A percentile compares a stretch with the other conserved stretches of the same genome.
Evolutionary conservation across 345 rosid species (phyloP).

Genomic region (Rhodamnia argentea): DNA sequence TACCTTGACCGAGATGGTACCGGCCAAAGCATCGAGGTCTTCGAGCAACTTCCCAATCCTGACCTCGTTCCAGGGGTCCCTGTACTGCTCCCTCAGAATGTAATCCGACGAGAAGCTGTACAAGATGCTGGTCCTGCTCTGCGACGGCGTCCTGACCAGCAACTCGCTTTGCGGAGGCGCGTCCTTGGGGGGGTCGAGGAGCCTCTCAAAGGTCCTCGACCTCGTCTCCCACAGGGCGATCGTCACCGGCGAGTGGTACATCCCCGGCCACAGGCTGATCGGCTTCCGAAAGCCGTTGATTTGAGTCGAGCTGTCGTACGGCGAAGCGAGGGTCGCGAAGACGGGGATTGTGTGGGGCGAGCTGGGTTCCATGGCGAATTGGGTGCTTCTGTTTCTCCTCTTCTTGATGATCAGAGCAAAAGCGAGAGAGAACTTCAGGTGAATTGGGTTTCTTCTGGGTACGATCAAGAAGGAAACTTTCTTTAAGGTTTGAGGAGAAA

Average conservation of each 20-base stretch:
- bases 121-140: constrained; percentile 55
- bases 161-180: constrained; percentile 80
- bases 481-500: not conserved
- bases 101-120: constrained; percentile 63
- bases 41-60: constrained; percentile 79
- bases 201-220: constrained; percentile 59
- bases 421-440: not conserved
- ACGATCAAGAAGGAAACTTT: not conserved
- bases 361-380: not conserved
- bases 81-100: constrained; percentile 66
- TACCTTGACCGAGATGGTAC: constrained; percentile 87
- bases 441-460: not conserved
- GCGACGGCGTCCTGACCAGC: constrained; percentile 46
- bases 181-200: constrained; percentile 70
- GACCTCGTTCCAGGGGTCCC: constrained; percentile 93
- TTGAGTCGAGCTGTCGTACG: constrained; percentile 14
- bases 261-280: constrained; percentile 78
- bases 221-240: constrained; percentile 76
- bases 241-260: constrained; percentile 81
- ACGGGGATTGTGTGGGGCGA: constrained; percentile 49
- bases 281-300: constrained; percentile 37
- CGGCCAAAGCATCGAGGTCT: constrained; percentile 90
- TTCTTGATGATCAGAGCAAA: not conserved
- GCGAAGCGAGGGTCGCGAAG: constrained; percentile 51
- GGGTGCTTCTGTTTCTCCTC: not conserved